Evolutionary conservation across 257 asterid genomes (phyloP), one percentile per base, ranked within the genome.

Genomic region (Salvia hispanica): DNA sequence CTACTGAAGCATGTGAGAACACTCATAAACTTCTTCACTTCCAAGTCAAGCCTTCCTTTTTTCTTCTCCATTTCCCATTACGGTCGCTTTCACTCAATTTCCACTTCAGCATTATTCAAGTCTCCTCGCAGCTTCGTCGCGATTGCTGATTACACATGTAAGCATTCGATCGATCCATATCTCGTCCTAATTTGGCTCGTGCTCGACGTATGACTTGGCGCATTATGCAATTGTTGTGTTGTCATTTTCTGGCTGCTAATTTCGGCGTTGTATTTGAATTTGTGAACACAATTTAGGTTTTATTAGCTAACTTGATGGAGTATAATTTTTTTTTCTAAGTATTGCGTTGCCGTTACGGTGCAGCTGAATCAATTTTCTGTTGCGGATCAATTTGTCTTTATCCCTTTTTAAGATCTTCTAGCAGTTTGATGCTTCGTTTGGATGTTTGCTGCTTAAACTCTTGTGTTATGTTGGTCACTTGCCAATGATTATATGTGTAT

Each of bases 11-110:
- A 50, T 39, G 54, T 0, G 36, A 36, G 18, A 7, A 12, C 55
- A 58, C 48, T 65, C 69, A 3, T 45, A 61, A 13, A 9, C 74
- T 68, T 74, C 62, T 68, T 74, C 62, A 16, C 72, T 69, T 69
- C 68, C 70, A 55, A 68, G 75, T 75, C 14, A 75, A 75, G 37
- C 74, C 46, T 16, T 34, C 36, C 4, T 37, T 51, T 5, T 9
- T 14, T 28, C 25, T 48, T 25, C 5, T 44, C 37, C 39, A 54
- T 54, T 21, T 40, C 42, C 25, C 33, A 42, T 9, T 18, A 31
- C 36, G 18, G 14, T 57, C 11, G 46, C 36, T 14, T 2, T 37
- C 25, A 57, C 58, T 33, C 66, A 15, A 50, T 44, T 34, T 62
- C 21, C 65, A 58, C n/a, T 47, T 9, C 45, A 42, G 67, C 31